A percentile compares a stretch with the other conserved stretches of the same genome.
These are phyloP conservation scores for Zalaria obscura DNA, from an alignment of 2,329 filamentous ascomycete species.

Conservation along the genomic window DNA sequence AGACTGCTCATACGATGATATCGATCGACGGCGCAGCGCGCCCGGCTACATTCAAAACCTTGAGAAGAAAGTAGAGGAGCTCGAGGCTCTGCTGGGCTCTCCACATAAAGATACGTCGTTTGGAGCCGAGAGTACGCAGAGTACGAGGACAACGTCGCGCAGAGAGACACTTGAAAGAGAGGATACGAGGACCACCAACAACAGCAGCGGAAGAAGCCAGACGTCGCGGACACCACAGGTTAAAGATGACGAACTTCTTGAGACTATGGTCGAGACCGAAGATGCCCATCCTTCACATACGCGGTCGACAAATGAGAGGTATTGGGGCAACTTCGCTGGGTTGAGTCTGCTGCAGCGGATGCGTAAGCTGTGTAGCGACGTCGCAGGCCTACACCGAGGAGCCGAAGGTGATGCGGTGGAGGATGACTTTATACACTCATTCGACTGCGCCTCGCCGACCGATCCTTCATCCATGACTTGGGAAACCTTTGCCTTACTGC, in stretches of 20 bases:
- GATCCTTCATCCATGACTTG: not conserved
- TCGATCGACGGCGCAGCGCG: not conserved
- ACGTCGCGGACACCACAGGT: not conserved
- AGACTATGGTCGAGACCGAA: not conserved
- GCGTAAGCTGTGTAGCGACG: slow-evolving; percentile 6
- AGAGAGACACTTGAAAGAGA: not conserved
- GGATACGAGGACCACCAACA: not conserved
- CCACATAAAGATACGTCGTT: not conserved
- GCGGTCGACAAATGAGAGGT: not conserved
- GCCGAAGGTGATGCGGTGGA: not conserved
- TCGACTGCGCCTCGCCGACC: not conserved
- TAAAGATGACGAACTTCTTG: not conserved
- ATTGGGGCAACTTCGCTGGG: slow-evolving; percentile 6
- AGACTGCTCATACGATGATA: not conserved
- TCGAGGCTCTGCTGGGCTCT: not conserved
- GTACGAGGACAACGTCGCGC: not conserved
- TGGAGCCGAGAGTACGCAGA: not conserved
- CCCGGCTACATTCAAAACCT: not conserved
- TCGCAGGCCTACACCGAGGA: not conserved
- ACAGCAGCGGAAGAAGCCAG: not conserved
- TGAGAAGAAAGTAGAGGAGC: not conserved
- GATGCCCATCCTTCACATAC: not conserved
- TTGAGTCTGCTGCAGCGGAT: slow-evolving; percentile 7
- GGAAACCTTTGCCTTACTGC: slow-evolving; percentile 7
- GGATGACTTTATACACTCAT: not conserved